phyloP scores from a whole-genome alignment of 139 green algal species.

The Volvox reticuliferus region DNA sequence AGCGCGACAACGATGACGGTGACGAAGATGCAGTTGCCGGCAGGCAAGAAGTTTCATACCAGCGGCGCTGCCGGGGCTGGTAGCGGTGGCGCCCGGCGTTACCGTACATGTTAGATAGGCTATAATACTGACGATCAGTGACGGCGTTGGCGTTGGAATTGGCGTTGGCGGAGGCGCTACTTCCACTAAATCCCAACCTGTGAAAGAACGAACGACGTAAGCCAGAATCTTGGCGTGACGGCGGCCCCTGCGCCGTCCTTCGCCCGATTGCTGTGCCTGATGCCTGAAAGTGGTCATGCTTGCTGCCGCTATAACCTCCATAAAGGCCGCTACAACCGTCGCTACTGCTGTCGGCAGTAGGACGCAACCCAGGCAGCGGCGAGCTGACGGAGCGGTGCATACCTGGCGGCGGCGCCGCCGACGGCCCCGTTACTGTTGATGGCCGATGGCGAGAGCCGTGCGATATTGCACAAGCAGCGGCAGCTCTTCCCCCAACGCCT shows the following conservation, averaged over 20 bases:
- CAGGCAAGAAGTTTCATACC: not conserved
- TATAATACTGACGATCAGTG: no score
- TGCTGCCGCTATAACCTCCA: not conserved
- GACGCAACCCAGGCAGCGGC: not conserved
- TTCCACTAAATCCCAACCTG: no score
- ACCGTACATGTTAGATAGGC: not conserved
- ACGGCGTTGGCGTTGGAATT: no score
- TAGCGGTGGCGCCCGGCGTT: not conserved
- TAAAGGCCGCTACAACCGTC: not conserved
- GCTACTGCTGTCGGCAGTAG: not conserved
- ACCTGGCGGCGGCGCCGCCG: not conserved
- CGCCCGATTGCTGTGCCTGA: no score
- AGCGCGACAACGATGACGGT: no score
- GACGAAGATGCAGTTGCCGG: not conserved
- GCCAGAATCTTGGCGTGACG: no score
- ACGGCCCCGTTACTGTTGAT: not conserved
- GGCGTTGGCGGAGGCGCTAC: no score
- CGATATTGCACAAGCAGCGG: not conserved
- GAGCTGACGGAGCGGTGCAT: not conserved
- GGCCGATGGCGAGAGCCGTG: not conserved
- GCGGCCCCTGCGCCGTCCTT: no score
- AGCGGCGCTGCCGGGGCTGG: not conserved
- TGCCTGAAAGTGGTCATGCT: no score
- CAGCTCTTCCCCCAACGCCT: not conserved
- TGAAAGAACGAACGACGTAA: no score